A percentile compares a stretch with the other conserved stretches of the same genome.
Conservation (phyloP, 192 early-diverging fungal genomes). For the Diversispora epigaea region DNA sequence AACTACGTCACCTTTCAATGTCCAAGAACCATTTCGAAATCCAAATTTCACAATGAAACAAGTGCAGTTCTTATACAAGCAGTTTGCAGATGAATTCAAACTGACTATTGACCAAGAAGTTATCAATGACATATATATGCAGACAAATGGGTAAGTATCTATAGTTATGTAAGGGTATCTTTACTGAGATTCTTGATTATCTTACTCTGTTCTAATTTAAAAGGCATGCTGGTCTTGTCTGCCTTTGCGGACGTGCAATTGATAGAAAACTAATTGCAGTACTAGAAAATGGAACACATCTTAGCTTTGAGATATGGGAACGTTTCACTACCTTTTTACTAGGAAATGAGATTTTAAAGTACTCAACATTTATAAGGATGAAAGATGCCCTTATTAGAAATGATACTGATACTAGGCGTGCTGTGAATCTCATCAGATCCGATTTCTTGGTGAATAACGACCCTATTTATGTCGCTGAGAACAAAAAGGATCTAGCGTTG, state of each 20-base stretch:
- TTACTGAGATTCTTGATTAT: constrained; percentile 13
- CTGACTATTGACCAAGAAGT: constrained; percentile 31
- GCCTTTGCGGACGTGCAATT: constrained; percentile 16
- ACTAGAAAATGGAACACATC: not conserved
- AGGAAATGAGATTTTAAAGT: not conserved
- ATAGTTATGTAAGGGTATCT: constrained; percentile 1
- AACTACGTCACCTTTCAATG: constrained; percentile 15
- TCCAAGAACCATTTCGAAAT: constrained; percentile 11
- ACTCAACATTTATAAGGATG: constrained; percentile 23
- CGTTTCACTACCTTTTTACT: not conserved
- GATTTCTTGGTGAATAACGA: too few relatives aligned
- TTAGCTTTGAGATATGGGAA: constrained; percentile 23
- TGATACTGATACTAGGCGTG: not conserved
- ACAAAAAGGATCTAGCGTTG: too few relatives aligned
- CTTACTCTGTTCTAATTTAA: not conserved
- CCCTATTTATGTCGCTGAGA: too few relatives aligned
- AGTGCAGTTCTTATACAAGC: constrained; percentile 1
- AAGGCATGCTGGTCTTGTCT: constrained; percentile 21
- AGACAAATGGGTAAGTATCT: constrained; percentile 35
- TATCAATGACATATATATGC: constrained; percentile 32
- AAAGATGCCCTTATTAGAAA: constrained; percentile 16
- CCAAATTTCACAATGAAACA: constrained; percentile 26
- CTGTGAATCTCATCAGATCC: constrained; percentile 24
- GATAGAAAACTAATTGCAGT: not conserved
- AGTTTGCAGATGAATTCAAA: not conserved